Conservation (phyloP, 1,284 basidiomycete species). For the Rhodotorula glutinis region DNA sequence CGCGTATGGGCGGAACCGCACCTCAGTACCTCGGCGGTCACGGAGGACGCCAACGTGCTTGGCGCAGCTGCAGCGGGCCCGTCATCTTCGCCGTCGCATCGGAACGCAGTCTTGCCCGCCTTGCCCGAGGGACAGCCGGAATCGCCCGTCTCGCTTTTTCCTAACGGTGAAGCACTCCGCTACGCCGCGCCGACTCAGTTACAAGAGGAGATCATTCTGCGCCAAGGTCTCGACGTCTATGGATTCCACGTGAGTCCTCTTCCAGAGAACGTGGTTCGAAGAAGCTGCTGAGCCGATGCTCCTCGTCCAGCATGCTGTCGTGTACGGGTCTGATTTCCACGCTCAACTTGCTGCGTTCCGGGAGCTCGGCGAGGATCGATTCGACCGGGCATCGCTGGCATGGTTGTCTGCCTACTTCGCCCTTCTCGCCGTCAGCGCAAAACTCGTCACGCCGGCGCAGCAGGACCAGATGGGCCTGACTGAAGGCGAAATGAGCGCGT, state of each 20-base stretch:
- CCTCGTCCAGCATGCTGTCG: conserved; percentile 24
- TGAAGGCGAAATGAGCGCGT: conserved; percentile 19
- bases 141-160: conserved; percentile 19
- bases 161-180: conserved; percentile 15
- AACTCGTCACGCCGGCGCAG: conserved; percentile 12
- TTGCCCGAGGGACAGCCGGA: background rate
- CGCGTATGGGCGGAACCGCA: conserved; percentile 19
- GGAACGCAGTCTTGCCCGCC: conserved; percentile 4
- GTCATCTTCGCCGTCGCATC: conserved; percentile 10
- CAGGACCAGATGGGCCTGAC: conserved; percentile 16
- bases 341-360: conserved; percentile 26
- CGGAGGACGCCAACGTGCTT: background rate
- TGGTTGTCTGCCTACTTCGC: conserved; percentile 39
- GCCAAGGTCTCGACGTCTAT: conserved; percentile 13
- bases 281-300: background rate
- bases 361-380: conserved; percentile 22
- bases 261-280: no score
- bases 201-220: conserved; percentile 24
- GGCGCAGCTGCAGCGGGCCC: background rate
- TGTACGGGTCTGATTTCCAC: conserved; percentile 26
- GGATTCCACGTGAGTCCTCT: conserved; percentile 30
- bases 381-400: conserved; percentile 17
- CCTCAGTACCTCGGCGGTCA: background rate
- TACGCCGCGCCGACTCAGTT: conserved; percentile 13
- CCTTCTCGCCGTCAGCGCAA: conserved; percentile 26